These are phyloP conservation scores for Neurospora intermedia DNA, from an alignment of 495 filamentous ascomycete species.

Conservation along the genomic window DNA sequence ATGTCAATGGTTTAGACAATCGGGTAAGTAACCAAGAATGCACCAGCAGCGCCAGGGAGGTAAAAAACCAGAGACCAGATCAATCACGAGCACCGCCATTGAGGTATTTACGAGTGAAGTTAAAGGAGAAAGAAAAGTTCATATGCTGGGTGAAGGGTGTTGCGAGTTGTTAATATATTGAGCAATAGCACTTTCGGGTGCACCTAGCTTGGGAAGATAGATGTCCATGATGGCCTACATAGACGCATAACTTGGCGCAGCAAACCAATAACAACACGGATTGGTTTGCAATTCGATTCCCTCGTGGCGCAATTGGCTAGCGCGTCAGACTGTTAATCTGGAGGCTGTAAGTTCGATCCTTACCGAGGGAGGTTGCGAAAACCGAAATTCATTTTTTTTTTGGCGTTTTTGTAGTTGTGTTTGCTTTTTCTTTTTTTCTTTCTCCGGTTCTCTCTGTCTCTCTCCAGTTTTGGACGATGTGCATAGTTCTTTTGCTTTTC, in stretches of 20 bases:
- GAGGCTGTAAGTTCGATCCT: background rate
- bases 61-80: too few species aligned
- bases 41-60: too few species aligned
- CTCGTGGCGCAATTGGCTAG: constrained; percentile 7
- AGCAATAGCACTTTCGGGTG: background rate
- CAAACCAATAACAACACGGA: background rate
- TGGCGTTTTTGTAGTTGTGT: background rate
- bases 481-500: background rate
- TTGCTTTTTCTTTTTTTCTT: background rate
- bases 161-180: background rate
- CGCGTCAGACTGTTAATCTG: background rate
- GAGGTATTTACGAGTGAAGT: too few species aligned
- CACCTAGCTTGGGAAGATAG: background rate
- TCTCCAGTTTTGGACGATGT: too few species aligned
- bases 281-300: background rate
- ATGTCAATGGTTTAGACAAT: too few species aligned
- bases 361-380: background rate
- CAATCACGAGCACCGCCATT: too few species aligned
- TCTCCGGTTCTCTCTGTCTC: background rate
- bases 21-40: too few species aligned
- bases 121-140: too few species aligned
- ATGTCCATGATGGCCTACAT: background rate
- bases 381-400: background rate
- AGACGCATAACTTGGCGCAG: fast-evolving
- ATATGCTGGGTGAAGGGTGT: background rate